Evolutionary conservation across 176 grass and related monocot species (phyloP).

Genomic region (Tillandsia leiboldiana): DNA sequence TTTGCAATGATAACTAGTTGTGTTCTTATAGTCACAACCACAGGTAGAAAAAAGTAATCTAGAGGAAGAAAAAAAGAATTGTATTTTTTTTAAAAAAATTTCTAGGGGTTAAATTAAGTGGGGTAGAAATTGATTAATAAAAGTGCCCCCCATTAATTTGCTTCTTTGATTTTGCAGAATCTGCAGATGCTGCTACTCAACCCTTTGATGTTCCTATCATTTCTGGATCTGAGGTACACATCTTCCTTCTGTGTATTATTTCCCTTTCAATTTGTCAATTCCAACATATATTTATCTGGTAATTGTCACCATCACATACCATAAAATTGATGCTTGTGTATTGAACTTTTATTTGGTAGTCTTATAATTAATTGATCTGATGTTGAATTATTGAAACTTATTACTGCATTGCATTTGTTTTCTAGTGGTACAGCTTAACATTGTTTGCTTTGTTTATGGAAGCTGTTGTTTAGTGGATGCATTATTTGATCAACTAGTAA

Average conservation of each 20-base stretch:
- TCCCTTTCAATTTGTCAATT: constrained; percentile 3
- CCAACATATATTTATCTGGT: neutral
- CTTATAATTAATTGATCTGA: neutral
- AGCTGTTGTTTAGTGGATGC: too few species aligned
- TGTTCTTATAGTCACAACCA: too few species aligned
- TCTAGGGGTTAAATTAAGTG: neutral
- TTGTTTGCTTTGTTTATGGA: neutral
- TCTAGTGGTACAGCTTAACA: neutral
- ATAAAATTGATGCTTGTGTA: neutral
- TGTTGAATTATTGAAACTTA: neutral
- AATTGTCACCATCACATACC: neutral
- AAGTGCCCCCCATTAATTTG: constrained; percentile 12
- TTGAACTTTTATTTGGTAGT: neutral
- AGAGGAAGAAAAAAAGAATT: too few species aligned
- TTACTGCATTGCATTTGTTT: neutral
- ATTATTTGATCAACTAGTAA: too few species aligned
- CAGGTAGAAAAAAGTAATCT: too few species aligned
- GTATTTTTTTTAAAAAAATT: too few species aligned
- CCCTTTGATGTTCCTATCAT: constrained; percentile 48
- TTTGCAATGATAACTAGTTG: too few species aligned
- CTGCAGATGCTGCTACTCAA: constrained; percentile 11
- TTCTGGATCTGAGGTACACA: constrained; percentile 49
- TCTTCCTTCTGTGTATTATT: constrained; percentile 15
- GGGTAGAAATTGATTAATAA: neutral
- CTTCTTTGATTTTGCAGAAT: constrained; percentile 31